Base-by-base conservation (phyloP, 108 stramenopile genomes). In the Fistulifera pelliculosa region DNA sequence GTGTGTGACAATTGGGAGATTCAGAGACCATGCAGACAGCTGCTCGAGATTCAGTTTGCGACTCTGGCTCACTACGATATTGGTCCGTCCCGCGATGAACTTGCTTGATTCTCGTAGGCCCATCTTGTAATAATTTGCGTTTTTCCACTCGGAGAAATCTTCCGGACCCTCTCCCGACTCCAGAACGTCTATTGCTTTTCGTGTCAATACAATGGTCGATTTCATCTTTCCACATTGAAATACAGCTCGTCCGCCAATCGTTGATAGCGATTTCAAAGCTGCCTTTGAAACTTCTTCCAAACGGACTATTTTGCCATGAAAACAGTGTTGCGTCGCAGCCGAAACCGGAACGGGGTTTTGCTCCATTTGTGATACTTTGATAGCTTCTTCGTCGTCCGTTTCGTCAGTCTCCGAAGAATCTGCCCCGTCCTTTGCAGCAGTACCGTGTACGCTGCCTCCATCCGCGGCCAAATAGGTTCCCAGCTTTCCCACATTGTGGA, bases 151-250 rank as follows among this genome's bases (percentile, higher is more conserved):
- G 6, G 31, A 35, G 31, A 6, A 35, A 27, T 25, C 40, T 1
- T 28, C 25, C 12, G 27, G 24, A 48, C 27, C 27, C 31, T 3
- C 8, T 35, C 31, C 31, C 6, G 31, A 35, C 18, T 38, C 27
- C 5, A 49, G 41, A 13, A 55, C 15, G 1, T 23, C 17, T 26
- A 55, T 39, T 25, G 41, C 28, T 4, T 49, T 10, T 15, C 55
- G 54, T 14, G 51, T 41, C 15, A 64, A 38, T 11, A 64, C 47
- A 14, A 64, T 16, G 4, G 63, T 64, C 15, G 55, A 48, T 21
- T 54, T 54, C 11, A 58, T 17, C n/a, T 56, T 41, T 31, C 63
- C 63, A 21, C 51, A 52, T 49, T 64, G 63, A 56, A 64, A 10
- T 26, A 58, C 43, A 16, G 47, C 25, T 14, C 56, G 56, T 2